phyloP scores from a whole-genome alignment of 2,329 filamentous ascomycete genomes.

The Colletotrichum sp. region DNA sequence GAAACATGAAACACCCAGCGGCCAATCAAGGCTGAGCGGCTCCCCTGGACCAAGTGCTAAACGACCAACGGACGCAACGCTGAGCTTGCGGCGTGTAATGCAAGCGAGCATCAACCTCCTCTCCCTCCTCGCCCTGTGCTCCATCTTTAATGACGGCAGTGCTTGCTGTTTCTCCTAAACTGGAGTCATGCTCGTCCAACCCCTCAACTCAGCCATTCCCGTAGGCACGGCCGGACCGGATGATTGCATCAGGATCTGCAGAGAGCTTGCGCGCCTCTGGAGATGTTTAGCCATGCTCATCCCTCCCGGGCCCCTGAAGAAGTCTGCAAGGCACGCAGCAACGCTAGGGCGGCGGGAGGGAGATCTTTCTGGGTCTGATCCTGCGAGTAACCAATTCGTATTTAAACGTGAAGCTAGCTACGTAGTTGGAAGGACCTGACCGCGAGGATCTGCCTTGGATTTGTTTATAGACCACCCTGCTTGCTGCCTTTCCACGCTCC shows the following conservation, averaged over 20 bases:
- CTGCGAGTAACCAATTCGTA: background rate
- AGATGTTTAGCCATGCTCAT: background rate
- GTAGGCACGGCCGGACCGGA: background rate
- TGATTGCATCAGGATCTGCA: slow-evolving; percentile 23
- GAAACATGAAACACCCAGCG: slow-evolving; percentile 18
- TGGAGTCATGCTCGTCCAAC: background rate
- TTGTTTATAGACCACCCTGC: background rate
- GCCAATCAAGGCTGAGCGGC: slow-evolving; percentile 8
- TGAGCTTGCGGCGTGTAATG: slow-evolving; percentile 1
- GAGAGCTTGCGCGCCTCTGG: slow-evolving; percentile 1
- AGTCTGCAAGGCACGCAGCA: background rate
- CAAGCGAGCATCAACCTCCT: slow-evolving; percentile 2
- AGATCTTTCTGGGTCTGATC: background rate
- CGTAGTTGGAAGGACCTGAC: background rate
- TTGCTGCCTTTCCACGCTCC: background rate
- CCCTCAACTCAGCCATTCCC: background rate
- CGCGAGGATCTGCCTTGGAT: background rate
- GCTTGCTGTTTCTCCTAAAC: background rate
- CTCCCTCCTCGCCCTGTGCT: background rate
- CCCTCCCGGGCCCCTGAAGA: slow-evolving; percentile 1
- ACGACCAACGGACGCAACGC: background rate
- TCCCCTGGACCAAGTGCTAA: slow-evolving; percentile 1
- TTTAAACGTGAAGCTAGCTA: background rate
- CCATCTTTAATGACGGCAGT: slow-evolving; percentile 8
- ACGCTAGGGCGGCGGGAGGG: background rate